Conservation (phyloP, 1,139 yeast species). For the Protomyces inundatus region DNA sequence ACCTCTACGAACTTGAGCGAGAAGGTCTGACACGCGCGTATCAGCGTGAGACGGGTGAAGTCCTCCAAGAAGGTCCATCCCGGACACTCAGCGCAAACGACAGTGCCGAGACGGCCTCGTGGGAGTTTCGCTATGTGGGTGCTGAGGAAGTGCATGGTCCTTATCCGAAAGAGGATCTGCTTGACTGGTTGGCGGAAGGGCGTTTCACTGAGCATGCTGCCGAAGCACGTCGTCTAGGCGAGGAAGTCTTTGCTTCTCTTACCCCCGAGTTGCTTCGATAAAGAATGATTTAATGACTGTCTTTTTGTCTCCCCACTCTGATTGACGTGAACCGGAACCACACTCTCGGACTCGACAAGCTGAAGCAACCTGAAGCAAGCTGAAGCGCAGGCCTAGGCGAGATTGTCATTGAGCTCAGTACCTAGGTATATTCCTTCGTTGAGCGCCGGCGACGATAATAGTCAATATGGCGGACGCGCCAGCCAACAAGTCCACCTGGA, state of each 20-base stretch:
- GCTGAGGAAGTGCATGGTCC: conserved; percentile 54
- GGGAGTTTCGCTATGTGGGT: conserved; percentile 62
- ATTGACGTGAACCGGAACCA: too few species aligned
- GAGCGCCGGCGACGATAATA: neutral
- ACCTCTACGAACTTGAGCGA: conserved; percentile 52
- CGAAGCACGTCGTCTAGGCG: neutral
- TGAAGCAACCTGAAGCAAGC: too few species aligned
- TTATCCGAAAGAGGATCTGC: conserved; percentile 52
- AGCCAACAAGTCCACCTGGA: conserved; percentile 18
- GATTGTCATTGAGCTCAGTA: too few species aligned
- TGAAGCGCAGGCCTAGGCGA: too few species aligned
- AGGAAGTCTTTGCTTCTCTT: neutral
- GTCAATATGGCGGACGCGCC: neutral
- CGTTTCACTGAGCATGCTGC: conserved; percentile 43
- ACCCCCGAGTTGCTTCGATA: neutral
- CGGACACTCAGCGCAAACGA: conserved; percentile 26
- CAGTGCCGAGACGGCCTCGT: conserved; percentile 35
- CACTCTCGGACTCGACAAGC: too few species aligned
- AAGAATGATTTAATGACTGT: neutral
- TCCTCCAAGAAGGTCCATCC: conserved; percentile 32
- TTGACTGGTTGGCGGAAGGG: conserved; percentile 51
- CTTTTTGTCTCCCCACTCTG: neutral
- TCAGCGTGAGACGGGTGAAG: conserved; percentile 49
- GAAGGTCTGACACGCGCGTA: conserved; percentile 58
- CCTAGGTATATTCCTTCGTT: too few species aligned